Evolutionary conservation across 331 rosid genomes (phyloP).

Genomic region (Malus hybrid): DNA sequence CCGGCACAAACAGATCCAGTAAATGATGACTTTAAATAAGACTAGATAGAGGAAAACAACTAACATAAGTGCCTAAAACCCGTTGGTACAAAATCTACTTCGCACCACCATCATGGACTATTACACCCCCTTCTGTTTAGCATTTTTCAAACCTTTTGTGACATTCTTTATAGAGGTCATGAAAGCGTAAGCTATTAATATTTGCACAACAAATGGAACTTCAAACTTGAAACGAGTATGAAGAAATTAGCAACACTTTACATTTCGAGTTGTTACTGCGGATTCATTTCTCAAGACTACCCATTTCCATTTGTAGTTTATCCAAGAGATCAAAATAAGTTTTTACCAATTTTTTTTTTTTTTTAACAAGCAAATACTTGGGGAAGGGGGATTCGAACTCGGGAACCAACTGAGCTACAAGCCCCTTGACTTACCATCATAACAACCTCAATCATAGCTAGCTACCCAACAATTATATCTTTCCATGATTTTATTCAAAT

Average conservation of each 20-base stretch:
- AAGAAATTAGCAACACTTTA: conserved; percentile 5
- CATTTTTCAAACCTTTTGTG: neutral
- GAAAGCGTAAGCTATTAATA: neutral
- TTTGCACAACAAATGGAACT: conserved; percentile 7
- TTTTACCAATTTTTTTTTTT: neutral
- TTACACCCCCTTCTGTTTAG: neutral
- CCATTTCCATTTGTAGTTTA: neutral
- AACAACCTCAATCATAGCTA: too few relatives aligned
- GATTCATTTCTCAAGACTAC: neutral
- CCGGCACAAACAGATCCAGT: neutral
- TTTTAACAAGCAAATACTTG: too few relatives aligned
- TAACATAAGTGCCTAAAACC: neutral
- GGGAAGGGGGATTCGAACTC: too few relatives aligned
- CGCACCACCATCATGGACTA: neutral
- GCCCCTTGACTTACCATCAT: too few relatives aligned
- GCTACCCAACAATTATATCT: too few relatives aligned
- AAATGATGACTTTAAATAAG: neutral
- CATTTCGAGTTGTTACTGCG: neutral
- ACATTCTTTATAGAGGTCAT: neutral
- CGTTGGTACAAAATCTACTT: neutral
- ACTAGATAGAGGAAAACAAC: neutral
- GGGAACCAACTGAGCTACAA: too few relatives aligned
- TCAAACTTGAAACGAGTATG: conserved; percentile 1
- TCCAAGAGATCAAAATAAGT: neutral
- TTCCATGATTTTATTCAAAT: neutral